Percentiles rank a stretch among this genome's conserved stretches.
phyloP scores from a whole-genome alignment of 306 rosid species.

The Cicer bijugum region DNA sequence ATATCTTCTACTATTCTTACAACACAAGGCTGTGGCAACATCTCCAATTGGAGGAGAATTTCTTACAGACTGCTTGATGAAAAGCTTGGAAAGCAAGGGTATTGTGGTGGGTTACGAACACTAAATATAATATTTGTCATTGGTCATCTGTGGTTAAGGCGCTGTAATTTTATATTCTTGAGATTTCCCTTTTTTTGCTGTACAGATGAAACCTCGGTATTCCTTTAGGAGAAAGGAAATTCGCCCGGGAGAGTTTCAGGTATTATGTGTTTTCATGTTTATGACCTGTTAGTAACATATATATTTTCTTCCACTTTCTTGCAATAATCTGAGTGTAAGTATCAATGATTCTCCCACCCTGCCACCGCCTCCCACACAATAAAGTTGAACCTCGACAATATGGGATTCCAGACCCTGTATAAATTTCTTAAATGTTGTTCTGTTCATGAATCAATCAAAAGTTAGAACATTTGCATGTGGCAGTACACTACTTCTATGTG shows the following conservation, averaged over 20 bases:
- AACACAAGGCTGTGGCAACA: slow-evolving; percentile 82
- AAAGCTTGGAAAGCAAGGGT: slow-evolving; percentile 98
- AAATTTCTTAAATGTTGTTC: slow-evolving; percentile 25
- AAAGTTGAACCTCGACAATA: slow-evolving; percentile 14
- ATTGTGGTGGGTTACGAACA: slow-evolving; percentile 62
- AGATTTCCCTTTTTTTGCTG: slow-evolving; percentile 7
- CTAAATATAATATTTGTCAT: slow-evolving; percentile 30
- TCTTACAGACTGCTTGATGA: slow-evolving; percentile 92
- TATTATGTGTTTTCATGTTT: slow-evolving; percentile 43
- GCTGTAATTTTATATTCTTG: slow-evolving; percentile 28
- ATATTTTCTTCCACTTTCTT: slow-evolving; percentile 20
- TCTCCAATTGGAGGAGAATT: slow-evolving; percentile 97
- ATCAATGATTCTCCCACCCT: background rate
- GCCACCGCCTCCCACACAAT: background rate
- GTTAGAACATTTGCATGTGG: background rate
- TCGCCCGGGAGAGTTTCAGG: slow-evolving; percentile 98
- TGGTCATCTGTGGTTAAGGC: slow-evolving; percentile 32
- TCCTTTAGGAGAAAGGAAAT: slow-evolving; percentile 95
- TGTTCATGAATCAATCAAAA: slow-evolving; percentile 31
- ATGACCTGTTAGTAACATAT: background rate
- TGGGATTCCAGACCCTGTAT: background rate
- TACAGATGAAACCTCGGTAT: slow-evolving; percentile 88
- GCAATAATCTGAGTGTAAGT: slow-evolving; percentile 7
- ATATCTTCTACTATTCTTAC: slow-evolving; percentile 34
- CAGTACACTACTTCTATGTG: slow-evolving; percentile 29